A percentile compares a stretch with the other conserved stretches of the same genome.
Evolutionary conservation across 257 asterid genomes (phyloP).

Genomic region (Nicotiana benthamiana): DNA sequence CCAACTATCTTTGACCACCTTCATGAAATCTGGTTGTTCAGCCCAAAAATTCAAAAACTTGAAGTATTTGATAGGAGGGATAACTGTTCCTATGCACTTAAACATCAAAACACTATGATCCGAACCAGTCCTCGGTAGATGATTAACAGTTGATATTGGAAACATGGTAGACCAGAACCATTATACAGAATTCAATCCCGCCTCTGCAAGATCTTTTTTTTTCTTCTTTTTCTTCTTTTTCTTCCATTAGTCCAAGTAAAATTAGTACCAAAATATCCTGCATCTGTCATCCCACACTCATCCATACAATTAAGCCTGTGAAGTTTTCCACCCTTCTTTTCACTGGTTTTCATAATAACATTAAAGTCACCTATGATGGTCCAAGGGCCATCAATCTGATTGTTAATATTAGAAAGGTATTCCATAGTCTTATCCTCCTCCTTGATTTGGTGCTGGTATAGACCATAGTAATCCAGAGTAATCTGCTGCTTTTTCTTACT

Average conservation of each 20-base stretch:
- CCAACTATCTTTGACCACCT: neutral
- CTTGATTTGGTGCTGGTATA: neutral
- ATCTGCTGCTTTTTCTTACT: too few relatives aligned
- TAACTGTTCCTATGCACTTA: neutral
- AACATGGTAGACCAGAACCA: too few relatives aligned
- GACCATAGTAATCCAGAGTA: neutral
- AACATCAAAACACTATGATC: neutral
- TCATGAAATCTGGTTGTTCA: neutral
- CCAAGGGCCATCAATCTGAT: neutral
- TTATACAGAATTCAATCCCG: too few relatives aligned
- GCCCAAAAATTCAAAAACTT: neutral
- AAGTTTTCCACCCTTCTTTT: neutral
- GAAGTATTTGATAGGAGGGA: neutral
- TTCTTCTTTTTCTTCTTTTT: too few relatives aligned
- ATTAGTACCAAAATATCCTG: too few relatives aligned
- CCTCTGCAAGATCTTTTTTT: too few relatives aligned
- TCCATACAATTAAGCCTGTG: neutral
- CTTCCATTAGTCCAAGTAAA: too few relatives aligned
- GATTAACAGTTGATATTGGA: neutral
- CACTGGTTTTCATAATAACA: neutral
- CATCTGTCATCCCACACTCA: too few relatives aligned
- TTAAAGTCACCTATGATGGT: neutral
- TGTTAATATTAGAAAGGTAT: neutral
- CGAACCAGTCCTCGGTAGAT: neutral
- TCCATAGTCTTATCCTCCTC: neutral